A percentile compares a stretch with the other conserved stretches of the same genome.
Conservation (phyloP, 192 early-diverging fungal genomes). For the Dissophora ornata region DNA sequence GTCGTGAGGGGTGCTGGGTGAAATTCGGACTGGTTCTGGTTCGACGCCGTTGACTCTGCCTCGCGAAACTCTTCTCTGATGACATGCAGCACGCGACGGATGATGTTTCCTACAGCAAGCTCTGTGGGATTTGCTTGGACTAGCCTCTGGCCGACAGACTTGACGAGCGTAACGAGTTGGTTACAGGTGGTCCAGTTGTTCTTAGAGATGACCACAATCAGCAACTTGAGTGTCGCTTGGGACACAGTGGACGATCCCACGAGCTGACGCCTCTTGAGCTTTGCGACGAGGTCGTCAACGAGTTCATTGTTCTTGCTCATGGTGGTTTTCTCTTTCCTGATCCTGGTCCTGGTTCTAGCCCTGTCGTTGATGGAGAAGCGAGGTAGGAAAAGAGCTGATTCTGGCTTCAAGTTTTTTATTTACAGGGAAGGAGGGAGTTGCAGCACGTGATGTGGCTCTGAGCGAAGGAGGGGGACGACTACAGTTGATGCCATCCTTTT, state of each 20-base stretch:
- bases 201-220: conserved; percentile 81
- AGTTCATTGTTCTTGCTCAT: conserved; percentile 55
- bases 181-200: conserved; percentile 77
- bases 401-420: background rate
- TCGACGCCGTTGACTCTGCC: conserved; percentile 39
- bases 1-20: conserved; percentile 49
- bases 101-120: conserved; percentile 87
- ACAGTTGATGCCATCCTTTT: too few species aligned
- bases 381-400: background rate
- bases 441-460: background rate
- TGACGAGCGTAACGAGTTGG: conserved; percentile 70
- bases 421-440: background rate
- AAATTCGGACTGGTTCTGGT: conserved; percentile 18
- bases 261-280: conserved; percentile 73
- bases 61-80: conserved; percentile 78
- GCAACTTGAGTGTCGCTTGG: conserved; percentile 77
- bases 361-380: background rate
- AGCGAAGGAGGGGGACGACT: too few species aligned
- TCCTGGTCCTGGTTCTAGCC: background rate
- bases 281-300: conserved; percentile 64
- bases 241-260: conserved; percentile 74
- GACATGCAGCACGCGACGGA: conserved; percentile 83
- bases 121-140: conserved; percentile 88
- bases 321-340: background rate
- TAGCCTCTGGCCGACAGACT: conserved; percentile 74